phyloP scores from a whole-genome alignment of 2,329 filamentous ascomycete genomes.

The Calcarisporium arbuscula region DNA sequence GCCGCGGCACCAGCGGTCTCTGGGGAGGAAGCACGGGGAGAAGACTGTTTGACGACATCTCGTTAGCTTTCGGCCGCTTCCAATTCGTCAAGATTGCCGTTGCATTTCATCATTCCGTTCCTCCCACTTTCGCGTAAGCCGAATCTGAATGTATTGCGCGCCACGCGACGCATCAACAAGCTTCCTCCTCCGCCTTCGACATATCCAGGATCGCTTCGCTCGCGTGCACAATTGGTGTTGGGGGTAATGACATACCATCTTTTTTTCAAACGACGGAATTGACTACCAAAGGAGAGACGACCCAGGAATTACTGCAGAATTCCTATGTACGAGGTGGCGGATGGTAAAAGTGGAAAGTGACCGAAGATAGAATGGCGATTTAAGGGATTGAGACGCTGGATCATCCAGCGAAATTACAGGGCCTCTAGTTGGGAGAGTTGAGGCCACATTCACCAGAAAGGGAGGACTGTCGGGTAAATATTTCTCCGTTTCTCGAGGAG shows the following conservation, averaged over 20 bases:
- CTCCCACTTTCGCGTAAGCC: too few relatives aligned
- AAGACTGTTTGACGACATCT: conserved; percentile 37
- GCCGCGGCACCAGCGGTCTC: conserved; percentile 49
- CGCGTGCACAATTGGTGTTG: too few relatives aligned
- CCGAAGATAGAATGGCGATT: conserved; percentile 12
- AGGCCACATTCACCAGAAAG: conserved; percentile 39
- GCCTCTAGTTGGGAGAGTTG: conserved; percentile 25
- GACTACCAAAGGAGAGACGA: too few relatives aligned
- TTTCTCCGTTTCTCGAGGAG: conserved; percentile 23
- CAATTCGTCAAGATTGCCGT: too few relatives aligned
- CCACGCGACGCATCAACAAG: too few relatives aligned
- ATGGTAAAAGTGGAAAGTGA: conserved; percentile 15
- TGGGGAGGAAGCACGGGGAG: conserved; percentile 55
- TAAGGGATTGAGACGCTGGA: conserved; percentile 15
- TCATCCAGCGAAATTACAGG: conserved; percentile 21
- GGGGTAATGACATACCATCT: too few relatives aligned
- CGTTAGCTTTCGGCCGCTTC: conserved; percentile 1
- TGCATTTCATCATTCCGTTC: too few relatives aligned
- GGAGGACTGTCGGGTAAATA: conserved; percentile 21
- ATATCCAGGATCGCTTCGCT: too few relatives aligned
- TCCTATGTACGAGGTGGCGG: conserved; percentile 18
- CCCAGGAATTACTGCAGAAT: conserved; percentile 29
- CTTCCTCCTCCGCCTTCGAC: too few relatives aligned
- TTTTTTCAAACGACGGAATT: conserved; percentile 12
- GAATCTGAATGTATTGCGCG: too few relatives aligned